Evolutionary conservation across 495 filamentous ascomycete genomes (phyloP).

Genomic region (Penicillium steckii): DNA sequence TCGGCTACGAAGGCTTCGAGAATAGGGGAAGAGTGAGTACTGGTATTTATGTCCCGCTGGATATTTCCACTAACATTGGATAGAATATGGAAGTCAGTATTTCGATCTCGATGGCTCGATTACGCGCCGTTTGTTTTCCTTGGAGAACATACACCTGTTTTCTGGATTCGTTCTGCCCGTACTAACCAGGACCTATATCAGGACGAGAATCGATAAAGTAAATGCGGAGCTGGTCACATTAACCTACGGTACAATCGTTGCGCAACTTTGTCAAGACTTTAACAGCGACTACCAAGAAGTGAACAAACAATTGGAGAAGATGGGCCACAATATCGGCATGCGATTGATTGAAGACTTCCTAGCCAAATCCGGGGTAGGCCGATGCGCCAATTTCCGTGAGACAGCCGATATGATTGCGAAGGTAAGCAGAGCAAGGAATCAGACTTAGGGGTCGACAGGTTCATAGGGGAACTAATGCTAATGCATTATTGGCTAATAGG

Average conservation of each 20-base stretch:
- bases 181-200: slow-evolving; percentile 12
- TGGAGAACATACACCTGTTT: no score
- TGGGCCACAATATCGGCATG: slow-evolving; percentile 98
- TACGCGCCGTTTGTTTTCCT: no score
- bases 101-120: neutral
- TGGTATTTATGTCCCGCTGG: slow-evolving; percentile 5
- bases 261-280: slow-evolving; percentile 93
- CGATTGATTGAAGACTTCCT: slow-evolving; percentile 97
- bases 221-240: slow-evolving; percentile 94
- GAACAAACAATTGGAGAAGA: slow-evolving; percentile 96
- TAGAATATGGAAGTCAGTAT: slow-evolving; percentile 96
- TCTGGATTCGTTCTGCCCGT: no score
- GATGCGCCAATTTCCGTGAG: slow-evolving; percentile 90
- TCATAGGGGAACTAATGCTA: no score
- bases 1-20: slow-evolving; percentile 82
- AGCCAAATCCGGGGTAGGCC: slow-evolving; percentile 84
- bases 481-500: no score
- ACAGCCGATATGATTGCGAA: slow-evolving; percentile 96
- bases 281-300: slow-evolving; percentile 88
- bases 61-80: slow-evolving; percentile 25
- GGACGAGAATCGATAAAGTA: slow-evolving; percentile 67
- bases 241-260: slow-evolving; percentile 96
- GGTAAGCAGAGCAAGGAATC: slow-evolving; percentile 60
- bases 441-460: no score
- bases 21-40: slow-evolving; percentile 92